Evolutionary conservation across 2,329 filamentous ascomycete species (phyloP), one percentile per base, ranked within the genome.

Genomic region (Colletotrichum sp.): DNA sequence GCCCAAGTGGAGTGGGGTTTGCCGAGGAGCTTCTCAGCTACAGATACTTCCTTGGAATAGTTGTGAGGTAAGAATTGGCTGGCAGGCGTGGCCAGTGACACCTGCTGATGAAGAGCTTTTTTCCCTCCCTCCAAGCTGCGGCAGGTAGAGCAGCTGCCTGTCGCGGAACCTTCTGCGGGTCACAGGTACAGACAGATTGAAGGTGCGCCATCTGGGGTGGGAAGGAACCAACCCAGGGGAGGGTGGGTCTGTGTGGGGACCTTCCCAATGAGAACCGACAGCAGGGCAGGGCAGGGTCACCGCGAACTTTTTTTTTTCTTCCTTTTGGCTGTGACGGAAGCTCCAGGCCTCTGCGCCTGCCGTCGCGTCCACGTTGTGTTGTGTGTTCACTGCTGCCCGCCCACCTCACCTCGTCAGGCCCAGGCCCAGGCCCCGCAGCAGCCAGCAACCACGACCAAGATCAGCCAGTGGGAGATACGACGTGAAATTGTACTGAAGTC

Each of bases 151-250:
- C 64, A 39, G 32, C 15, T 65, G 61, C 34, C 30, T 25, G 25
- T 65, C 61, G 32, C 32, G n/a, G 60, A 58, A 58, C 64, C 39
- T 73, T 9, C n/a, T 55, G 65, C 70, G 70, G 70, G 66, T 73
- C 70, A 55, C 30, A 30, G 62, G 55, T 34, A 22, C 39, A 62
- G 27, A 28, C 56, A 60, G 27, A 61, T 61, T 61, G 30, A 61
- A 34, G 28, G 58, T 36, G 30, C 58, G 58, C 58, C 30, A 61
- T 61, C 58, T 61, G 12, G 55, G 36, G 43, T 55, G 39, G 62
- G 62, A 66, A 66, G 36, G 62, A 56, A 39, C 48, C 66, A 56
- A 39, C 32, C 66, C 39, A 27, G 48, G 48, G 61, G 61, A 9
- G 65, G 18, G 60, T 30, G 55, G 32, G 43, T 15, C 36, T 48